Evolutionary conservation across 192 early-diverging fungal genomes (phyloP), one percentile per base, ranked within the genome.

Genomic region (Coemansia sp.): DNA sequence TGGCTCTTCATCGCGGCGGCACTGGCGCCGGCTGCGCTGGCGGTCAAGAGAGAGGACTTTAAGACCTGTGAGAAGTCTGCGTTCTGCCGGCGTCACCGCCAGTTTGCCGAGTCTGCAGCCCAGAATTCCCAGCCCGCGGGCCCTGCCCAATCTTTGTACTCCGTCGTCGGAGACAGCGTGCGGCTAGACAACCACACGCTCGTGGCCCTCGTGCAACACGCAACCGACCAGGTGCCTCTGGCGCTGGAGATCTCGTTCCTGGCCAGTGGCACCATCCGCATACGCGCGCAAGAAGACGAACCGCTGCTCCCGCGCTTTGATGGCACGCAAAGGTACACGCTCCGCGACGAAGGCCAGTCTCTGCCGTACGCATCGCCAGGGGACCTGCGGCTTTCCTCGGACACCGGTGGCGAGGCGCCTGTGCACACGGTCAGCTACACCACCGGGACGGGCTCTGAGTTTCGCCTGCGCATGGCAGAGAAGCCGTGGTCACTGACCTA

Each of bases 11-110:
- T 47, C 9, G 48, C 41, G 4, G 31, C 53, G 11, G 25, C 56
- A 38, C 34, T 59, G 14, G 46, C 44, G 0, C 55, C 45, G 12
- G 59, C 28, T n/a, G 65, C 34, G 3, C 28, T 38, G 10, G 85
- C 82, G 0, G 80, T 87, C 35, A 89, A 89, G 50, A 60, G 56
- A 13, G 84, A 87, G 49, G 94, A 99, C 62, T 99, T 99, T 58
- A 94, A 92, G 60, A 85, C 75, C 0, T 95, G 93, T 64, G 66
- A 81, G 19, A 86, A 96, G 41, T 80, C 81, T 20, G 84, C 82
- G 5, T 99, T 99, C 60, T 96, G 92, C 63, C 57, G 69, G 9
- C 86, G 96, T 31, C 91, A 99, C 63, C 76, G 90, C 5, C 86
- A 82, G 13, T 91, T 83, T 54, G 90, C 89, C 10, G 88, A 92